Evolutionary conservation across 78 protist species (phyloP).

Genomic region (Dictyostelium citrinum): DNA sequence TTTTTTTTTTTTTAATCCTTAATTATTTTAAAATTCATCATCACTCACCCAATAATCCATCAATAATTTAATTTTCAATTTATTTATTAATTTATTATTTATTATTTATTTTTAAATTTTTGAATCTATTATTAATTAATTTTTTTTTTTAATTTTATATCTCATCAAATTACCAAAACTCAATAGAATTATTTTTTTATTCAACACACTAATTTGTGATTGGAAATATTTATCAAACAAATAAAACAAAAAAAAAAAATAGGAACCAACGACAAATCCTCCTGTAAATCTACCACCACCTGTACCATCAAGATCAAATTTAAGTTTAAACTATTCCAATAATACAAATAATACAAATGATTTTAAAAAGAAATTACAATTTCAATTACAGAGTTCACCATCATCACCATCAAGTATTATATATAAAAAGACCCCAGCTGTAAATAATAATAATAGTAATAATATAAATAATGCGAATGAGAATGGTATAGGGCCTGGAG

Average conservation of each 20-base stretch:
- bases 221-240: neutral
- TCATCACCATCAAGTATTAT: neutral
- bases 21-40: neutral
- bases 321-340: neutral
- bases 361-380: conserved; percentile 7
- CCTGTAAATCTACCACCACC: neutral
- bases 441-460: neutral
- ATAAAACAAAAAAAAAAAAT: neutral
- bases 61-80: neutral
- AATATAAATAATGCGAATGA: neutral
- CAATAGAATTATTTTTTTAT: neutral
- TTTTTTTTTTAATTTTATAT: neutral
- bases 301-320: neutral
- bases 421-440: neutral
- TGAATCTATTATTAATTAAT: neutral
- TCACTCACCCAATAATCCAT: neutral
- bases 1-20: neutral
- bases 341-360: neutral
- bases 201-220: conserved; percentile 24
- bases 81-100: neutral
- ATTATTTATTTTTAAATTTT: neutral
- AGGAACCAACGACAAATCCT: neutral
- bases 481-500: neutral
- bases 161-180: neutral
- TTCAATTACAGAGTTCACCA: neutral